Conservation (phyloP, 305 asterid genomes). For the Coffea humblotiana region DNA sequence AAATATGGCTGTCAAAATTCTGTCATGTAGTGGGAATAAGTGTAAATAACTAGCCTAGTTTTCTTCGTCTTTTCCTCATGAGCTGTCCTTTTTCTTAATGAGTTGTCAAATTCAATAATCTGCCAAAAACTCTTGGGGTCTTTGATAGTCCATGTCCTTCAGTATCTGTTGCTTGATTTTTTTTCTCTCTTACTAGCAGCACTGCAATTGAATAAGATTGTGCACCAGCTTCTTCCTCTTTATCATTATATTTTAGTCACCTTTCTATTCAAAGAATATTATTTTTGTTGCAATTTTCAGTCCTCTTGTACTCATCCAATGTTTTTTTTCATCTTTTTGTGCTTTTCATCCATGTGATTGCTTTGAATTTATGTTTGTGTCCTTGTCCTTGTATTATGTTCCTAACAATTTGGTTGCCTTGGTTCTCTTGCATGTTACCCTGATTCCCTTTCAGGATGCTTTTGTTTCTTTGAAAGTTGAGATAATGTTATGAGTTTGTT, state of each 20-base stretch:
- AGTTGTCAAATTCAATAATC: background rate
- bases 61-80: background rate
- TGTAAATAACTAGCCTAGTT: background rate
- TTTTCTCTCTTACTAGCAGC: conserved; percentile 1
- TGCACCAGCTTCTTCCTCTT: background rate
- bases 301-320: background rate
- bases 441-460: background rate
- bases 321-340: background rate
- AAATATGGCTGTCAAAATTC: background rate
- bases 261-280: background rate
- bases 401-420: background rate
- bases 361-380: background rate
- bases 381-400: background rate
- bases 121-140: background rate
- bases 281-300: background rate
- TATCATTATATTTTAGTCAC: background rate
- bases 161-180: background rate
- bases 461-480: background rate
- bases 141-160: background rate
- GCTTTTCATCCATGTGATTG: background rate
- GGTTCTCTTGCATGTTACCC: background rate
- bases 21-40: background rate
- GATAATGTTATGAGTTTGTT: background rate
- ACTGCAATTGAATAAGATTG: background rate
- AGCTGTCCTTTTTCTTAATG: background rate